These are phyloP conservation scores for Chalaropsis thielavioides DNA, from an alignment of 2,329 filamentous ascomycete species.

Conservation along the genomic window DNA sequence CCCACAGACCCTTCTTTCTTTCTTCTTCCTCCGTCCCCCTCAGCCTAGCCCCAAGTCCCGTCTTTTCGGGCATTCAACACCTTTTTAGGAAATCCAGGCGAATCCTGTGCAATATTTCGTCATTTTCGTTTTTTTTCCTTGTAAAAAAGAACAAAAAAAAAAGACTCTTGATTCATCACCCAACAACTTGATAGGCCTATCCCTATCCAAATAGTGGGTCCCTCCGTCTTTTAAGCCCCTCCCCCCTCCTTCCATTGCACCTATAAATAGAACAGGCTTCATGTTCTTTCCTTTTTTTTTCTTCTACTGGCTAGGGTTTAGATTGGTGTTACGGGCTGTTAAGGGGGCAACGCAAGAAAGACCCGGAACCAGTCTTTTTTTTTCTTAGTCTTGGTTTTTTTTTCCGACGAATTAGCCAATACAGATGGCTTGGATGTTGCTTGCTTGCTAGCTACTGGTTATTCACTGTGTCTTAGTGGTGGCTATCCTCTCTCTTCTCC, in stretches of 20 bases:
- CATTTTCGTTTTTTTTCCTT: background rate
- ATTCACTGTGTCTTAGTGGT: background rate
- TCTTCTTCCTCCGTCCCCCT: background rate
- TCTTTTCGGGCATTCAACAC: background rate
- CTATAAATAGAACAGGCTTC: background rate
- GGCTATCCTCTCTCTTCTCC: too few relatives aligned
- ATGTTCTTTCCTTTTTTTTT: background rate
- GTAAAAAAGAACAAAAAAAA: too few relatives aligned
- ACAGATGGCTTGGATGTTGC: too few relatives aligned
- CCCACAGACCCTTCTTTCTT: background rate
- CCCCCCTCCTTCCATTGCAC: background rate
- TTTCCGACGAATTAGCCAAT: background rate
- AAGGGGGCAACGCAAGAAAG: background rate
- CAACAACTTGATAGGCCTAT: too few relatives aligned
- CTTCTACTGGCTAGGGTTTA: background rate
- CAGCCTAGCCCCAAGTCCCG: background rate
- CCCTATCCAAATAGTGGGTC: background rate
- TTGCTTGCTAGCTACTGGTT: too few relatives aligned
- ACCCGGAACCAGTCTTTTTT: background rate
- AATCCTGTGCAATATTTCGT: background rate
- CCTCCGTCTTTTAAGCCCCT: too few relatives aligned
- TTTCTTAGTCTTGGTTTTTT: background rate
- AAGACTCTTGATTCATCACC: background rate
- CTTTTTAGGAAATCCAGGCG: background rate
- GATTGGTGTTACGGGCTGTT: background rate